Percentiles rank a stretch among this genome's conserved stretches.
Conservation (phyloP, 1,284 basidiomycete species). For the Rhodotorula sp. region DNA sequence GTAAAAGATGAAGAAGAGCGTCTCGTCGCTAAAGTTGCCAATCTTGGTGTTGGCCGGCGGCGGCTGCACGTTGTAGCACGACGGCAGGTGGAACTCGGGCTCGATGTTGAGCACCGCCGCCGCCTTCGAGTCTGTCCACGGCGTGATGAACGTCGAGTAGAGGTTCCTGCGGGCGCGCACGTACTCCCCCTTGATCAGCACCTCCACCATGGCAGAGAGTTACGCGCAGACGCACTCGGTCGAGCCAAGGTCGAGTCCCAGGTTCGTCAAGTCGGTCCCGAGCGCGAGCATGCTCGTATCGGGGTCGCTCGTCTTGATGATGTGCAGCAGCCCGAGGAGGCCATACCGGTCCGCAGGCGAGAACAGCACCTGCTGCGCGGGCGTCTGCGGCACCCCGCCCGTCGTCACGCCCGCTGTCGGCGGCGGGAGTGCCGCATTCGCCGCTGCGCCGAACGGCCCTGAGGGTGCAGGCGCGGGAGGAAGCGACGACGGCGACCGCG, state of each 20-base stretch:
- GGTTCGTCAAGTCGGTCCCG: constrained; percentile 87
- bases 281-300: constrained; percentile 83
- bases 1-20: constrained; percentile 99
- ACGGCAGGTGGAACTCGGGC: constrained; percentile 78
- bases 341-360: constrained; percentile 97
- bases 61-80: constrained; percentile 91
- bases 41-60: constrained; percentile 86
- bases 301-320: constrained; percentile 85
- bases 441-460: background rate
- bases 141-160: constrained; percentile 92
- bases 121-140: constrained; percentile 72
- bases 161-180: constrained; percentile 63
- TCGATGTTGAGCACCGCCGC: constrained; percentile 82
- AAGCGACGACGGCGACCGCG: constrained; percentile 19
- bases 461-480: background rate
- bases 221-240: constrained; percentile 50
- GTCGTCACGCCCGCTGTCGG: constrained; percentile 20
- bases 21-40: constrained; percentile 90
- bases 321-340: constrained; percentile 78
- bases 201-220: background rate
- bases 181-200: background rate
- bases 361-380: constrained; percentile 90
- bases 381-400: constrained; percentile 54
- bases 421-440: constrained; percentile 6
- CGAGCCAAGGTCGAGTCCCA: constrained; percentile 87